Percentiles rank a stretch among this genome's conserved stretches.
phyloP scores from a whole-genome alignment of 768 basidiomycete species.

The Suillus cothurnatus region DNA sequence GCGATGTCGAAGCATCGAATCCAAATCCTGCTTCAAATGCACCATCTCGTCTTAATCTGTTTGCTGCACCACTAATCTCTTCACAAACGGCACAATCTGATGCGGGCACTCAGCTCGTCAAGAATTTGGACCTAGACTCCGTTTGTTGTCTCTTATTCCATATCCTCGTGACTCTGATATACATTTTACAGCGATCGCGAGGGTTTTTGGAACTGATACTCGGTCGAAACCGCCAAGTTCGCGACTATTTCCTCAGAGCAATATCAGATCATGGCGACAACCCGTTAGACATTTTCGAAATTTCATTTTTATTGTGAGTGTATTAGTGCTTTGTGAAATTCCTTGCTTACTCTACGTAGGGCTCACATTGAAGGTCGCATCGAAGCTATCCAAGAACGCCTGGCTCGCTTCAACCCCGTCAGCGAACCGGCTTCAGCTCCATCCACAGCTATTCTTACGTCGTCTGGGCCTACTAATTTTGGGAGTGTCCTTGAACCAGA shows the following conservation, averaged over 20 bases:
- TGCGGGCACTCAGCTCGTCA: not conserved
- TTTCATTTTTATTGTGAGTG: constrained; percentile 1
- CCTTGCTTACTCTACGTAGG: constrained; percentile 32
- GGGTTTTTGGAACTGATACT: not conserved
- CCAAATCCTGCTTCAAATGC: constrained; percentile 7
- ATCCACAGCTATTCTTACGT: not conserved
- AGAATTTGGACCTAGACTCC: not conserved
- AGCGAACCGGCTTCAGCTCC: constrained; percentile 1
- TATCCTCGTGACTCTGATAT: not conserved
- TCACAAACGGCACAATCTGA: not conserved
- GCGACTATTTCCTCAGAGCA: not conserved
- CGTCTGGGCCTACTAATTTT: not conserved
- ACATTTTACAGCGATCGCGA: constrained; percentile 2
- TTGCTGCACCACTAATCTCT: constrained; percentile 8
- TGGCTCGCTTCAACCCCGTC: constrained; percentile 22
- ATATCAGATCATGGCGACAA: not conserved
- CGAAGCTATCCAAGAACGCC: constrained; percentile 37
- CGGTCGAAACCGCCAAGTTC: constrained; percentile 1
- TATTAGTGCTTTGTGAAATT: constrained; percentile 11
- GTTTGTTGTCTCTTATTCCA: not conserved
- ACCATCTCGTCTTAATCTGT: constrained; percentile 17
- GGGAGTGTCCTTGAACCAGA: not conserved
- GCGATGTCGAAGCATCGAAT: constrained; percentile 29
- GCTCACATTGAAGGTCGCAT: constrained; percentile 41
- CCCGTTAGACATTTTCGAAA: not conserved